phyloP scores from a whole-genome alignment of 2,329 filamentous ascomycete species.

The Colletotrichum sublineola region DNA sequence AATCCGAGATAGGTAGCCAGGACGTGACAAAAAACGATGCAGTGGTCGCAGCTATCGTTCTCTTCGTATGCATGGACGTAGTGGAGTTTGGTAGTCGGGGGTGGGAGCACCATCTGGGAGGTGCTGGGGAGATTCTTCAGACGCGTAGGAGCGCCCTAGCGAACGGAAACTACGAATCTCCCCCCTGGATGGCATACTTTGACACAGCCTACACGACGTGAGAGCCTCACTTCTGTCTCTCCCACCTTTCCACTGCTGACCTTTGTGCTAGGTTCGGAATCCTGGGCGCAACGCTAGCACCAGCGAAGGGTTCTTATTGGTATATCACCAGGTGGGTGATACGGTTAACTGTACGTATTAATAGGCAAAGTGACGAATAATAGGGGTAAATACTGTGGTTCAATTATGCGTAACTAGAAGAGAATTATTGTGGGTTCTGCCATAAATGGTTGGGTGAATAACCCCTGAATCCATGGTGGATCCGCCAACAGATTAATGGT shows the following conservation, averaged over 20 bases:
- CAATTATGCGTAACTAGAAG: no score
- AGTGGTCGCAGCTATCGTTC: slow-evolving; percentile 29
- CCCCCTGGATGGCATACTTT: slow-evolving; percentile 30
- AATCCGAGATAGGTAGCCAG: slow-evolving; percentile 5
- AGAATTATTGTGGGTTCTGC: no score
- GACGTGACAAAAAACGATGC: slow-evolving; percentile 26
- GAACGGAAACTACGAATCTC: neutral
- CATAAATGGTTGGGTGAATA: no score
- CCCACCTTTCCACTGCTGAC: neutral
- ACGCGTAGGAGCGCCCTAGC: neutral
- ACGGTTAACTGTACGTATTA: no score
- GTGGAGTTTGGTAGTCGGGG: slow-evolving; percentile 37
- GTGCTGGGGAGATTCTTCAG: slow-evolving; percentile 27
- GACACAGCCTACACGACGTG: slow-evolving; percentile 35
- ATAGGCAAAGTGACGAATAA: no score
- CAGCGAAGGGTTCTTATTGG: neutral
- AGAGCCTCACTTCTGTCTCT: neutral
- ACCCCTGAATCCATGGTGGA: no score
- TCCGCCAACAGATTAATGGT: no score
- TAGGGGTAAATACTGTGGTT: no score
- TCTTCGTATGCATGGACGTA: slow-evolving; percentile 37
- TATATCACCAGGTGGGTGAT: no score
- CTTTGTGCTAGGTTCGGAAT: slow-evolving; percentile 8
- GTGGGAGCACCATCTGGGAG: slow-evolving; percentile 32
- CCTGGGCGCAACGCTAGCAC: slow-evolving; percentile 30